A percentile compares a stretch with the other conserved stretches of the same genome.
Evolutionary conservation across 2,329 filamentous ascomycete species (phyloP).

Genomic region (Aspergillus sclerotialis): DNA sequence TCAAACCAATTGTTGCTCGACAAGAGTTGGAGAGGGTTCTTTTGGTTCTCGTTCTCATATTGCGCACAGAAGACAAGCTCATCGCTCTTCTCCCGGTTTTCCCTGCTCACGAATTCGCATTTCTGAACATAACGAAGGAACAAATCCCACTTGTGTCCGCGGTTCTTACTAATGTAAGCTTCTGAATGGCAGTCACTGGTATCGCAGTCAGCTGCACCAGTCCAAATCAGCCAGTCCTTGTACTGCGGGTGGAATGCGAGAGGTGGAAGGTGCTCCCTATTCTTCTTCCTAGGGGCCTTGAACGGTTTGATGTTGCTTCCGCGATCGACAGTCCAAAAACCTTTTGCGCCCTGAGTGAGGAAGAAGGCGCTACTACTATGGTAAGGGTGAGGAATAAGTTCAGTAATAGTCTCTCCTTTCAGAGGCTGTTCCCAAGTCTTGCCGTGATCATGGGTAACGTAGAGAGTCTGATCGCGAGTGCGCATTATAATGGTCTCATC

Average conservation of each 20-base stretch:
- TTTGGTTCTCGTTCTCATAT: conserved; percentile 54
- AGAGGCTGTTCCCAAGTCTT: conserved; percentile 74
- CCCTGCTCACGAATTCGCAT: conserved; percentile 78
- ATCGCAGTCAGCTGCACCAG: conserved; percentile 63
- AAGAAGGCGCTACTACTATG: conserved; percentile 85
- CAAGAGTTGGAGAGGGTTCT: conserved; percentile 61
- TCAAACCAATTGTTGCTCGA: conserved; percentile 74
- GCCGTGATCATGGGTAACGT: conserved; percentile 76
- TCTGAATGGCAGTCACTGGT: conserved; percentile 60
- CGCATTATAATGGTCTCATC: conserved; percentile 69
- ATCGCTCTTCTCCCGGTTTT: conserved; percentile 52
- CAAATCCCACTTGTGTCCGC: conserved; percentile 70
- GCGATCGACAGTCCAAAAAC: conserved; percentile 76
- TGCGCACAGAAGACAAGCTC: conserved; percentile 61
- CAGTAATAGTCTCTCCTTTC: conserved; percentile 60
- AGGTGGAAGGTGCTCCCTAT: conserved; percentile 45
- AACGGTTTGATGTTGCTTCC: conserved; percentile 69
- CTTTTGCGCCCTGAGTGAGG: conserved; percentile 59
- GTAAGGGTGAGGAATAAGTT: conserved; percentile 70
- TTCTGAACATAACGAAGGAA: conserved; percentile 67
- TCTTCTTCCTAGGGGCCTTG: conserved; percentile 58
- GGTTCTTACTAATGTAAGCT: conserved; percentile 71
- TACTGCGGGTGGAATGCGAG: conserved; percentile 76
- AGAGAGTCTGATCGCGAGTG: conserved; percentile 55
- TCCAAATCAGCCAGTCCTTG: conserved; percentile 89